A percentile compares a stretch with the other conserved stretches of the same genome.
Evolutionary conservation across 805 yeast genomes (phyloP).

Genomic region (Naumovozyma baii): DNA sequence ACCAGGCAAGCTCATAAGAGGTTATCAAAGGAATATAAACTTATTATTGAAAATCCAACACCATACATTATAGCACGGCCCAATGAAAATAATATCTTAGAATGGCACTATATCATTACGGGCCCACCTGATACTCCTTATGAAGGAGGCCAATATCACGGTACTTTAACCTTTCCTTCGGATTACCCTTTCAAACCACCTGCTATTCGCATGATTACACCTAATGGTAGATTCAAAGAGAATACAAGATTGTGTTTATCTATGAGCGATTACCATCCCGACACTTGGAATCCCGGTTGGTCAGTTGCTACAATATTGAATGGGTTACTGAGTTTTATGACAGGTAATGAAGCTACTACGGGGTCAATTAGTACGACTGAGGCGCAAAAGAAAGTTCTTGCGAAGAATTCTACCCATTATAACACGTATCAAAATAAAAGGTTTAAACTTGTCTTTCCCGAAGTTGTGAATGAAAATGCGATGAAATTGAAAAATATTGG

Average conservation of each 20-base stretch:
- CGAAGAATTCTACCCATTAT: constrained; percentile 50
- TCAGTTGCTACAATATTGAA: constrained; percentile 76
- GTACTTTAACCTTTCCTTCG: constrained; percentile 65
- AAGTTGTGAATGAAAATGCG: constrained; percentile 34
- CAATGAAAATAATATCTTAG: constrained; percentile 71
- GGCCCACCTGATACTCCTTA: constrained; percentile 89
- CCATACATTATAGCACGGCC: constrained; percentile 80
- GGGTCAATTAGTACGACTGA: constrained; percentile 65
- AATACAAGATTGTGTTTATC: constrained; percentile 73
- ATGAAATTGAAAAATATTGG: constrained; percentile 15
- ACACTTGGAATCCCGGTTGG: constrained; percentile 94
- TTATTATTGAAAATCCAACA: constrained; percentile 66
- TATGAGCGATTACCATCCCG: constrained; percentile 88
- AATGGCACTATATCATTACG: constrained; percentile 84
- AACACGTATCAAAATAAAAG: constrained; percentile 44
- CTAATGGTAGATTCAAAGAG: constrained; percentile 74
- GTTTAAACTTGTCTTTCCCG: constrained; percentile 59
- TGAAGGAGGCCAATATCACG: constrained; percentile 78
- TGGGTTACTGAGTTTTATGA: constrained; percentile 84
- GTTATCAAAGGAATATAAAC: constrained; percentile 69
- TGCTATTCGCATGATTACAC: constrained; percentile 76
- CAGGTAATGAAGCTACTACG: constrained; percentile 70
- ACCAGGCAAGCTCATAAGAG: constrained; percentile 35
- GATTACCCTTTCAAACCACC: constrained; percentile 90
- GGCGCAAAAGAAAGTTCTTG: constrained; percentile 46